Evolutionary conservation across 192 early-diverging fungal species (phyloP), one percentile per base, ranked within the genome.

Genomic region (Pilobolus umbonatus): DNA sequence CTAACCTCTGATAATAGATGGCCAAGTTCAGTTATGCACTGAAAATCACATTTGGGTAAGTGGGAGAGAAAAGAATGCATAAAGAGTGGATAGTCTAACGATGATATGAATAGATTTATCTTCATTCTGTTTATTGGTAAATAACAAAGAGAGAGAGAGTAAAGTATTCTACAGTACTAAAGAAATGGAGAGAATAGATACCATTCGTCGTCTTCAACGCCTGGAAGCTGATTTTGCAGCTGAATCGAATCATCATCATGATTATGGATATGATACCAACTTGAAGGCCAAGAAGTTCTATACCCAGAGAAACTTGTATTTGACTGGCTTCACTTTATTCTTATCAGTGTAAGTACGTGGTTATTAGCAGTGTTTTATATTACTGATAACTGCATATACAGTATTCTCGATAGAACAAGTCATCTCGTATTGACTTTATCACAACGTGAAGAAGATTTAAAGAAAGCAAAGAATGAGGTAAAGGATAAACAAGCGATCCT

Each of bases 301-400:
- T 36, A 70, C 76, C 29, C 81, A 83, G 60, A 72, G 81, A 46
- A 83, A 83, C 58, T 66, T 83, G 68, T 83, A 83, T 30, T 52
- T 83, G 43, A 83, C 81, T 39, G 81, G 81, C 39, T 83, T 78
- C 58, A 83, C 81, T 8, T 61, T 83, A 15, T 83, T 83, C 64
- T 55, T 83, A 47, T 83, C 81, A 5, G 56, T 83, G 74, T 75
- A 69, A 61, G 70, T 56, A 9, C 4, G 5, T 25, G 17, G 8
- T 57, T 11, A 9, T 34, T 11, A 5, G 5, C 11, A 8, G 5
- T 35, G 5, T 35, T 35, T 35, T 35, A 8, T 35, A 35, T 22
- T 21, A 51, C 29, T 31, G 10, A 21, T 12, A 53, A 51, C 24
- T 12, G 19, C 10, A 30, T 29, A 21, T 31, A 10, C 48, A 75